Conservation (phyloP, 2,329 filamentous ascomycete genomes). For the Fusarium neocosmosporiellum region DNA sequence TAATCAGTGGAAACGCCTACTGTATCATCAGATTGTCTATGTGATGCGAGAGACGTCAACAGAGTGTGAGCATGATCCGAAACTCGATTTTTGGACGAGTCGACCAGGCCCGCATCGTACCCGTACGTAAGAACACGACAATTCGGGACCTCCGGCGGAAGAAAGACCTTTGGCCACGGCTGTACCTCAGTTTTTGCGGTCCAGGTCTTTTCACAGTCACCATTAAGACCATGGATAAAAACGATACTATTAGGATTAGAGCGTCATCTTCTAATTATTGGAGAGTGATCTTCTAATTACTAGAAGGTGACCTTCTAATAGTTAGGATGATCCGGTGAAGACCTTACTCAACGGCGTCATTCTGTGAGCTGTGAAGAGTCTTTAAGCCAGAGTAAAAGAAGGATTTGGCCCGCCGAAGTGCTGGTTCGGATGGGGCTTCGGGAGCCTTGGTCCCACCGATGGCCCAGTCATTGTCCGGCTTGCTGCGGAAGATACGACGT, state of each 20-base stretch:
- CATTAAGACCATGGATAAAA: slow-evolving; percentile 31
- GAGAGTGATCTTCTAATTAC: too few relatives aligned
- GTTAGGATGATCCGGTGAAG: too few relatives aligned
- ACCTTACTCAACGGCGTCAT: slow-evolving; percentile 10
- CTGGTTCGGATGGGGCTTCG: accelerated
- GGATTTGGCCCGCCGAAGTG: background rate
- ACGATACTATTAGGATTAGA: slow-evolving; percentile 27
- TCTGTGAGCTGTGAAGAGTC: background rate
- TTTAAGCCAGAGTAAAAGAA: slow-evolving; percentile 15
- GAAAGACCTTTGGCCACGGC: slow-evolving; percentile 17
- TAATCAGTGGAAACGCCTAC: background rate
- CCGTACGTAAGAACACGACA: slow-evolving; percentile 33
- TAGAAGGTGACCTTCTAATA: too few relatives aligned
- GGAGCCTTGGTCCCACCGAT: accelerated
- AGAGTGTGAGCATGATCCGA: slow-evolving; percentile 28
- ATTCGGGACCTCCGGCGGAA: slow-evolving; percentile 8
- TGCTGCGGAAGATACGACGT: slow-evolving; percentile 7
- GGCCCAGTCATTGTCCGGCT: background rate
- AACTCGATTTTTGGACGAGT: slow-evolving; percentile 17
- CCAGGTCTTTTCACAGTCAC: slow-evolving; percentile 31
- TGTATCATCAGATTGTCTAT: slow-evolving; percentile 16
- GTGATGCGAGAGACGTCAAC: slow-evolving; percentile 18
- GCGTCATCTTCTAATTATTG: too few relatives aligned
- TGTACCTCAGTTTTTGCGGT: background rate
- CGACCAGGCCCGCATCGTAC: slow-evolving; percentile 13